phyloP scores from a whole-genome alignment of 2,329 filamentous ascomycete species.

The Monosporascus sp. region DNA sequence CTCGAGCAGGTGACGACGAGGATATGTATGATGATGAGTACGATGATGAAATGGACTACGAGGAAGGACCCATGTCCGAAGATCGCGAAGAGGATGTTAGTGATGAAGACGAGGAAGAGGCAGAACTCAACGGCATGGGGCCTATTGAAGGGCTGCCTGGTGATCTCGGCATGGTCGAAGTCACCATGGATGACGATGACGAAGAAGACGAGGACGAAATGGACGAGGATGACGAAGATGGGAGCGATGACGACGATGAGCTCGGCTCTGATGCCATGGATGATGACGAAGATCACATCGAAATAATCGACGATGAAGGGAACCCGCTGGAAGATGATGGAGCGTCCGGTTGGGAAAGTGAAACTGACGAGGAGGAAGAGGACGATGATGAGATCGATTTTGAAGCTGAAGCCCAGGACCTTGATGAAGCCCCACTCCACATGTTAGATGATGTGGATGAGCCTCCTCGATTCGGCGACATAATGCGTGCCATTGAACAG shows the following conservation, averaged over 20 bases:
- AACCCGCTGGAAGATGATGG: conserved; percentile 56
- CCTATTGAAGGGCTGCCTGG: conserved; percentile 71
- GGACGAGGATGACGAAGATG: conserved; percentile 42
- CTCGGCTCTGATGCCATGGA: conserved; percentile 52
- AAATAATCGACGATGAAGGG: conserved; percentile 61
- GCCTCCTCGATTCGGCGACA: conserved; percentile 41
- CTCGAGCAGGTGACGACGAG: conserved; percentile 61
- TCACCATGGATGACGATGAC: conserved; percentile 72
- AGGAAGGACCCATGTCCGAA: conserved; percentile 61
- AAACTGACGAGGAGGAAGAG: conserved; percentile 53
- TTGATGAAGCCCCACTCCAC: conserved; percentile 47
- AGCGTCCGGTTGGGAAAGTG: conserved; percentile 57
- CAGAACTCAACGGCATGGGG: conserved; percentile 66
- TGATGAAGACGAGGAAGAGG: conserved; percentile 76
- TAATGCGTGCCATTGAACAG: conserved; percentile 51
- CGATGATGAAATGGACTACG: conserved; percentile 89
- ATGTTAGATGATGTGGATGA: conserved; percentile 37
- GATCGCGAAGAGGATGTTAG: conserved; percentile 85
- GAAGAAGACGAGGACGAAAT: conserved; percentile 62
- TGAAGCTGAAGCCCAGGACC: conserved; percentile 49
- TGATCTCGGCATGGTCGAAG: conserved; percentile 59
- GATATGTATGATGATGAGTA: conserved; percentile 92
- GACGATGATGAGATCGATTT: conserved; percentile 48
- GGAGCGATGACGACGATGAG: conserved; percentile 56
- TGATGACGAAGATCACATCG: conserved; percentile 44